Conservation (phyloP, 2,329 filamentous ascomycete species). For the Penicillium sp. region DNA sequence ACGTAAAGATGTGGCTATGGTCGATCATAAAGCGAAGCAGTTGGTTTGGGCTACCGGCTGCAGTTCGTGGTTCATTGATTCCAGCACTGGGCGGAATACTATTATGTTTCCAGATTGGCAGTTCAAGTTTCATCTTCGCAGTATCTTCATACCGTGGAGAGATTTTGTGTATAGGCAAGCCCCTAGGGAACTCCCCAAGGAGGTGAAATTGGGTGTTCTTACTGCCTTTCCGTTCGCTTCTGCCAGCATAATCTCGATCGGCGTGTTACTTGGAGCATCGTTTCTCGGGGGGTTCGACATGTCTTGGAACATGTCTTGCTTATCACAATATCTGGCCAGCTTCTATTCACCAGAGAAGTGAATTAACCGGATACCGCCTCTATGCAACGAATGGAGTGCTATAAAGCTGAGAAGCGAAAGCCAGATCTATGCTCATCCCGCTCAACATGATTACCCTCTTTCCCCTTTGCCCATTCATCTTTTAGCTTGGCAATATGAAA, state of each 20-base stretch:
- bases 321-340: neutral
- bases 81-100: conserved; percentile 52
- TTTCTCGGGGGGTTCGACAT: neutral
- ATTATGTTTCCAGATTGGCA: conserved; percentile 60
- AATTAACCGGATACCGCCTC: neutral
- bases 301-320: neutral
- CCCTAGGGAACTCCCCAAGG: neutral
- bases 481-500: conserved; percentile 18
- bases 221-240: neutral
- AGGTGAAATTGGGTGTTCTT: neutral
- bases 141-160: conserved; percentile 46
- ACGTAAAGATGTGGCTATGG: conserved; percentile 39
- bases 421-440: neutral
- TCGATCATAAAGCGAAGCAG: conserved; percentile 47
- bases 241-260: neutral
- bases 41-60: conserved; percentile 58
- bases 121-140: conserved; percentile 54
- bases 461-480: conserved; percentile 14
- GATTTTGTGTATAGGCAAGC: conserved; percentile 36
- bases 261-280: neutral
- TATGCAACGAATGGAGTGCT: too few relatives aligned
- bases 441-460: conserved; percentile 25
- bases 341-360: neutral
- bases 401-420: too few relatives aligned
- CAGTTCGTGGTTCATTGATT: conserved; percentile 57